A percentile compares a stretch with the other conserved stretches of the same genome.
Evolutionary conservation across 805 yeast species (phyloP).

Genomic region (Peterozyma toletana): DNA sequence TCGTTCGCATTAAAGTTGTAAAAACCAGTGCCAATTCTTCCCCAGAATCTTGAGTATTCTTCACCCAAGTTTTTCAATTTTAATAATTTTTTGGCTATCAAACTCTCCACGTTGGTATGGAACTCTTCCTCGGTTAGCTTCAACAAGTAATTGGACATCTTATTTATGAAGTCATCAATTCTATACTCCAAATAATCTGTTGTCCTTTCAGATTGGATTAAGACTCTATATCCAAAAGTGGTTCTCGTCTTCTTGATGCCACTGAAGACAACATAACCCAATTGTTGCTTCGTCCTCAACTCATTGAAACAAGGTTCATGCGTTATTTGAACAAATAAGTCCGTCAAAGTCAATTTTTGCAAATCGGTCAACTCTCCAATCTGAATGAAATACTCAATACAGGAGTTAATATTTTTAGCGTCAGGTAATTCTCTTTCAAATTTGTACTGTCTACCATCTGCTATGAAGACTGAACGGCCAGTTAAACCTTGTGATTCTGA

Average conservation of each 20-base stretch:
- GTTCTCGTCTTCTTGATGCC: constrained; percentile 65
- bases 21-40: constrained; percentile 64
- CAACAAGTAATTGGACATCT: constrained; percentile 36
- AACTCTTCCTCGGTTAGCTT: constrained; percentile 59
- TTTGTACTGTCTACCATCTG: constrained; percentile 30
- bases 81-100: constrained; percentile 57
- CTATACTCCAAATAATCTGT: constrained; percentile 70
- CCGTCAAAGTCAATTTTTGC: constrained; percentile 43
- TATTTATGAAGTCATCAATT: constrained; percentile 56
- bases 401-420: constrained; percentile 69
- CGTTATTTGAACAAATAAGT: constrained; percentile 63
- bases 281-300: constrained; percentile 87
- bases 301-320: constrained; percentile 88
- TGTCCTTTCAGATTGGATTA: constrained; percentile 79
- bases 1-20: constrained; percentile 64
- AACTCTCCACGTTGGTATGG: constrained; percentile 59
- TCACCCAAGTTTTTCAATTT: constrained; percentile 74
- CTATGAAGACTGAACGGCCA: constrained; percentile 34
- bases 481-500: constrained; percentile 36
- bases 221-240: constrained; percentile 61
- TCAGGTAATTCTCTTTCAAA: constrained; percentile 52
- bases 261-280: constrained; percentile 90
- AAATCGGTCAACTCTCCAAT: constrained; percentile 43
- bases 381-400: constrained; percentile 74
- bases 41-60: constrained; percentile 62